A percentile compares a stretch with the other conserved stretches of the same genome.
Evolutionary conservation across 2,329 filamentous ascomycete genomes (phyloP).

Genomic region (Penicillium sp.): DNA sequence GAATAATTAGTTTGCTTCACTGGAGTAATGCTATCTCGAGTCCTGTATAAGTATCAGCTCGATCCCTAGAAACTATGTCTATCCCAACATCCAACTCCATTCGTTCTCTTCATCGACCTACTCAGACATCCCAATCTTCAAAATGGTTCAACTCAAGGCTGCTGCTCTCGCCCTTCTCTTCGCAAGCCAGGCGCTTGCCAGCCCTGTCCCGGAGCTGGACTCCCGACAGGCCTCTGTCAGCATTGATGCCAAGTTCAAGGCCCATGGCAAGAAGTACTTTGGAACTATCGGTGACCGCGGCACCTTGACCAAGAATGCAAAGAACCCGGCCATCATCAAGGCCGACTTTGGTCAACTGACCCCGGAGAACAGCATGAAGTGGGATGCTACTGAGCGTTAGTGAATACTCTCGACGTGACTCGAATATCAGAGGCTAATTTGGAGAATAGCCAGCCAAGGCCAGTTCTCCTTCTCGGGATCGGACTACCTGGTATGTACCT

Average conservation of each 20-base stretch:
- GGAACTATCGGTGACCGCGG: constrained; percentile 59
- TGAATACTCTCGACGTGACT: not conserved
- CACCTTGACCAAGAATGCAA: constrained; percentile 60
- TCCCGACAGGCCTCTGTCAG: constrained; percentile 34
- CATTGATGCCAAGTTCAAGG: constrained; percentile 57
- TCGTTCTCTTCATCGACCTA: not conserved
- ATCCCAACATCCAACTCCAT: not conserved
- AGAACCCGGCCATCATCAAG: constrained; percentile 58
- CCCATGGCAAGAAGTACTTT: constrained; percentile 63
- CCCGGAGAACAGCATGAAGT: constrained; percentile 66
- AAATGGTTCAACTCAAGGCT: constrained; percentile 15
- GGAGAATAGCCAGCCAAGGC: not conserved
- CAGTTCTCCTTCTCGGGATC: not conserved
- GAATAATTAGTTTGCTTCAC: not conserved
- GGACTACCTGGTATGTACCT: not conserved
- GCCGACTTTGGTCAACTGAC: constrained; percentile 67
- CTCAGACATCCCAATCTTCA: not conserved
- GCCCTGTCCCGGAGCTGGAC: constrained; percentile 6
- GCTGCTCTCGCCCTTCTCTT: constrained; percentile 12
- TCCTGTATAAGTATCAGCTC: not conserved
- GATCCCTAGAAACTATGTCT: not conserved
- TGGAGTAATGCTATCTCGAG: not conserved
- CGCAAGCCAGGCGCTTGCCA: constrained; percentile 2
- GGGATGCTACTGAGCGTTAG: constrained; percentile 61
- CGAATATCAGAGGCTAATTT: not conserved